Conservation (phyloP, 78 protist species). For the Dictyostelium firmibasis region DNA sequence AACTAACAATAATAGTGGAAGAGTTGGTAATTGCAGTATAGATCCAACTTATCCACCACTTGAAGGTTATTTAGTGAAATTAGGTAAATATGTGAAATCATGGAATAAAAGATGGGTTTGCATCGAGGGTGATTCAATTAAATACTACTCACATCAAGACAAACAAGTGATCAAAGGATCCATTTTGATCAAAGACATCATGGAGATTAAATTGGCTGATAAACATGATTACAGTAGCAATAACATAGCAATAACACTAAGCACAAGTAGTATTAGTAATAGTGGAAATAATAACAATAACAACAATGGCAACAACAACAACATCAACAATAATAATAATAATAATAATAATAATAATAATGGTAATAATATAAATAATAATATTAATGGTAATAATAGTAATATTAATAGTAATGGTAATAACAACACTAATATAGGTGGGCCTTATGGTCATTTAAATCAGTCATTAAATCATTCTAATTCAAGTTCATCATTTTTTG, state of each 20-base stretch:
- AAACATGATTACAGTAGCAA: background rate
- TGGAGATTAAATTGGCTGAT: slow-evolving; percentile 5
- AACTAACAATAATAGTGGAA: background rate
- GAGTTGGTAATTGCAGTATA: background rate
- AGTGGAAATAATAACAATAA: background rate
- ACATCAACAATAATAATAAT: background rate
- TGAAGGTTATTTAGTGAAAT: slow-evolving; percentile 22
- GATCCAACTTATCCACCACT: slow-evolving; percentile 11
- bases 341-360: background rate
- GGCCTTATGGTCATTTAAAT: background rate
- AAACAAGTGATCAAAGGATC: slow-evolving; percentile 11
- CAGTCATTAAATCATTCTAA: background rate
- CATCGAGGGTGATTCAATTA: slow-evolving; percentile 29
- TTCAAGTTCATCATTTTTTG: background rate
- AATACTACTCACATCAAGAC: slow-evolving; percentile 18
- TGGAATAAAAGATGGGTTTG: slow-evolving; percentile 70
- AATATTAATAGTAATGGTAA: no score
- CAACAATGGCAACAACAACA: background rate
- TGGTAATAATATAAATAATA: background rate
- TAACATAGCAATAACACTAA: background rate
- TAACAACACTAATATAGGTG: background rate
- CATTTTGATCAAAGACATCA: slow-evolving; percentile 6
- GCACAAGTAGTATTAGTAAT: background rate
- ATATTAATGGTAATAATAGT: background rate
- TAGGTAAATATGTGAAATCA: slow-evolving; percentile 37